Evolutionary conservation across 2,329 filamentous ascomycete genomes (phyloP).

Genomic region (Fusarium sp.): DNA sequence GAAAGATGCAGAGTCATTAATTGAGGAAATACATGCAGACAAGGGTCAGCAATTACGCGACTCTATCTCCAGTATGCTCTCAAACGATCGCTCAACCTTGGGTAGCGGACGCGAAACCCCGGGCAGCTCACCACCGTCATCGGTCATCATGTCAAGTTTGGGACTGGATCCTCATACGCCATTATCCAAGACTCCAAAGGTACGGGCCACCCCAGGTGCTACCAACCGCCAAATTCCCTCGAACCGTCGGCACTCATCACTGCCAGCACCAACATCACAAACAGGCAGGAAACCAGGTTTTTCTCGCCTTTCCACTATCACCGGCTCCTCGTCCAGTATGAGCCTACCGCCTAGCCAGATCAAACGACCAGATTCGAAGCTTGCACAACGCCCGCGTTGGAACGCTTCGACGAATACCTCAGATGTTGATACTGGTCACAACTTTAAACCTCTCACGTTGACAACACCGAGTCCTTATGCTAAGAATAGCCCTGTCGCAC

Average conservation of each 20-base stretch:
- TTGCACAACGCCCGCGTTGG: constrained; percentile 77
- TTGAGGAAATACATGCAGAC: constrained; percentile 79
- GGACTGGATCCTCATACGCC: constrained; percentile 64
- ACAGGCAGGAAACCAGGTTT: constrained; percentile 57
- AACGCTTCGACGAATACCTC: constrained; percentile 74
- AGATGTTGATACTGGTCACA: constrained; percentile 75
- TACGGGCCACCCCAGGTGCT: constrained; percentile 62
- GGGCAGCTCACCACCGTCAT: constrained; percentile 74
- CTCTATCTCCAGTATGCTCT: constrained; percentile 92
- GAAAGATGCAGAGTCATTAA: constrained; percentile 76
- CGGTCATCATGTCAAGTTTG: constrained; percentile 69
- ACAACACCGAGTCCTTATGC: constrained; percentile 71
- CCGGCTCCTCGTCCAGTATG: constrained; percentile 63
- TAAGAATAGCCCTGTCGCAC: constrained; percentile 57
- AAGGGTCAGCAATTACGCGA: constrained; percentile 84
- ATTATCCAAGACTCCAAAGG: constrained; percentile 56
- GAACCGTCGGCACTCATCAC: constrained; percentile 60
- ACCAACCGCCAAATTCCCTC: constrained; percentile 61
- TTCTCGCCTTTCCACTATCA: constrained; percentile 61
- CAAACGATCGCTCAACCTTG: constrained; percentile 79
- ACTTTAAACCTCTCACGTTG: constrained; percentile 72
- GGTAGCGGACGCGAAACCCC: constrained; percentile 79
- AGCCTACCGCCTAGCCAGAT: constrained; percentile 55
- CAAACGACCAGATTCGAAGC: constrained; percentile 60
- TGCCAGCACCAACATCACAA: constrained; percentile 60